Evolutionary conservation across 1,284 basidiomycete species (phyloP), one percentile per base, ranked within the genome.

Genomic region (Irpex rosettiformis): DNA sequence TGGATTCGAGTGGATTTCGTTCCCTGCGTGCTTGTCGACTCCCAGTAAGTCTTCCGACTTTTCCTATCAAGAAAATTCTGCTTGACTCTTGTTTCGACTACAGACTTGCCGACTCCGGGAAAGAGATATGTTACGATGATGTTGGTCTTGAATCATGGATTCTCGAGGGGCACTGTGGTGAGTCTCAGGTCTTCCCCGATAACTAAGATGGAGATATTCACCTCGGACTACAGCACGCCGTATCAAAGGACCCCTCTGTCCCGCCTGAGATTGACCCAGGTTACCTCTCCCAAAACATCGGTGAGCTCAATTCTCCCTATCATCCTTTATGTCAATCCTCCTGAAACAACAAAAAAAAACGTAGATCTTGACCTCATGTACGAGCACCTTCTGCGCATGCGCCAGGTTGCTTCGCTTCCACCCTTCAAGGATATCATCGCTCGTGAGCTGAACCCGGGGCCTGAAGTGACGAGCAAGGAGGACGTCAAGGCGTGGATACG

Each of bases 211-310:
- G n/a, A n/a, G n/a, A n/a, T 21, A 47, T 47, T 21, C 1, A 47
- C n/a, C 28, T 21, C 4, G 28, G 5, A 25, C n/a, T 49, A 8
- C 54, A 74, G 75, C 77, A 78, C 56, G 69, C 77, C 42, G 70
- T 66, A 0, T 75, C 73, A 2, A 65, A 63, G 28, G 71, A 82
- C 63, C 78, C 79, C 0, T 52, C 60, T 4, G 71, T 67, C 10
- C 70, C 77, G 33, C 78, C 81, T 0, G 69, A 70, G 18, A 71
- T 82, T 25, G 77, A 83, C 62, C 80, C 81, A 33, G 73, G 72
- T 52, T 79, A 79, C 66, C 80, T 81, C 65, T 77, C 77, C 52
- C 67, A 79, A 43, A 69, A 73, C 53, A 75, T 80, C 64, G 81
- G 82, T 70, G 49, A 27, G 63, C 52, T 18, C 53, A 30, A 54